Conservation (phyloP, 169 alveolate genomes). For the Plasmodium relictum region DNA sequence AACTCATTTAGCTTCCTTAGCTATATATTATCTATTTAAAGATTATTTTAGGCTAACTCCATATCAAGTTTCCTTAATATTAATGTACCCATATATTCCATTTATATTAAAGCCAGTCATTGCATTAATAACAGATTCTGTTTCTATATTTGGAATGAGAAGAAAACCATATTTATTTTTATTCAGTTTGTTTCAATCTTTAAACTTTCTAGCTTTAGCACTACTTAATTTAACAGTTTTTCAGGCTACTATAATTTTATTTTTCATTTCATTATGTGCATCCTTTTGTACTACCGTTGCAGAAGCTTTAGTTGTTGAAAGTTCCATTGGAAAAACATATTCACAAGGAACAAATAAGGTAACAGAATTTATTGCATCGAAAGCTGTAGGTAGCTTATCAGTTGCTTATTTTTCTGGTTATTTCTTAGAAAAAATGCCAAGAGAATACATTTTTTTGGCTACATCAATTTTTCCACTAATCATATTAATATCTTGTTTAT, state of each 20-base stretch:
- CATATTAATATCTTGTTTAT: conserved; percentile 88
- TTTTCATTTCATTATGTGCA: conserved; percentile 33
- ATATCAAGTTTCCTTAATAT: conserved; percentile 85
- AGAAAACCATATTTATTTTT: conserved; percentile 89
- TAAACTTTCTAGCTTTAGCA: conserved; percentile 87
- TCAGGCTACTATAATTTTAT: conserved; percentile 39
- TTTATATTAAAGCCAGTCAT: conserved; percentile 88
- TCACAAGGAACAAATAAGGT: conserved; percentile 88
- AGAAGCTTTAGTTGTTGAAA: conserved; percentile 89
- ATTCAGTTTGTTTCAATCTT: conserved; percentile 85
- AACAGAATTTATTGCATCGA: conserved; percentile 92
- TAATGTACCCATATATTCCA: conserved; percentile 91
- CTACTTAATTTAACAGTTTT: conserved; percentile 79
- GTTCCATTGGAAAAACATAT: conserved; percentile 68
- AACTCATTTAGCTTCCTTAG: conserved; percentile 91
- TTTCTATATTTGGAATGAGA: conserved; percentile 85
- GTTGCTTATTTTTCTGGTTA: conserved; percentile 96
- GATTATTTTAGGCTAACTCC: conserved; percentile 87
- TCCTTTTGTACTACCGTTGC: conserved; percentile 91
- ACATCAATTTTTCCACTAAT: conserved; percentile 92
- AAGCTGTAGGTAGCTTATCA: conserved; percentile 91
- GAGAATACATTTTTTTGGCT: conserved; percentile 89
- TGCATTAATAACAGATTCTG: conserved; percentile 87
- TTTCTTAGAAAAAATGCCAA: conserved; percentile 89
- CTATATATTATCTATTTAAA: conserved; percentile 90